Base-by-base conservation (phyloP, 2,329 filamentous ascomycete genomes). In the Colletotrichum tofieldiae region DNA sequence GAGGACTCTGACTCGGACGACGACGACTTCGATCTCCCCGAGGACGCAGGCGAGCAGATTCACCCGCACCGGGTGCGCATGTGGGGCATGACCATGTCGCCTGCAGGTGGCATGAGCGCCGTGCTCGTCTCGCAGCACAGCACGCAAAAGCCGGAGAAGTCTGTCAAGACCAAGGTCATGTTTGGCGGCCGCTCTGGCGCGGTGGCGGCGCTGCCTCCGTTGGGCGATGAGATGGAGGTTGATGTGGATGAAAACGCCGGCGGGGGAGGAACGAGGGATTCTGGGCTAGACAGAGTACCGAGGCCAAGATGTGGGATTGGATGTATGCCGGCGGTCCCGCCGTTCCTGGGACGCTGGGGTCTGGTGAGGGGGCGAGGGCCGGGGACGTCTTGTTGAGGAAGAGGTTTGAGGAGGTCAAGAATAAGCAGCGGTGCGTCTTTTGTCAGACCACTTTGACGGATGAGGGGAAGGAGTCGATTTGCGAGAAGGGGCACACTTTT, bases 231-330 rank as follows among this genome's bases (percentile, higher is more conserved):
- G 37, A 67, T 62, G 67, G 71, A 71, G n/a, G 29, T 51, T 0
- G 72, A 74, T 11, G 55, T 52, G 1, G 47, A 9, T 49, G 58
- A 74, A 11, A 39, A 54, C 9, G 29, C 26, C n/a, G n/a, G 55
- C n/a, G 23, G 37, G 11, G 3, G 14, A 55, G 8, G 20, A 37
- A 45, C 7, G n/a, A 3, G 5, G 56, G 29, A 12, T 64, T 35
- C 29, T 64, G 58, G 64, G 39, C 63, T 14, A 2, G 74, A 2
- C 78, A 88, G 26, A 87, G 86, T n/a, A 89, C 88, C 2, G 89
- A 91, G 77, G 89, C 84, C 0, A 80, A 81, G 47, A 81, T 87
- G 55, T 90, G 88, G 85, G 86, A 90, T 73, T 89, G 86, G 84
- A 88, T 90, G 85, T 90, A 91, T 75, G 88, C 87, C 23, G 80